Evolutionary conservation across 805 yeast genomes (phyloP), one percentile per base, ranked within the genome.

Genomic region (Candida yuanshanica): DNA sequence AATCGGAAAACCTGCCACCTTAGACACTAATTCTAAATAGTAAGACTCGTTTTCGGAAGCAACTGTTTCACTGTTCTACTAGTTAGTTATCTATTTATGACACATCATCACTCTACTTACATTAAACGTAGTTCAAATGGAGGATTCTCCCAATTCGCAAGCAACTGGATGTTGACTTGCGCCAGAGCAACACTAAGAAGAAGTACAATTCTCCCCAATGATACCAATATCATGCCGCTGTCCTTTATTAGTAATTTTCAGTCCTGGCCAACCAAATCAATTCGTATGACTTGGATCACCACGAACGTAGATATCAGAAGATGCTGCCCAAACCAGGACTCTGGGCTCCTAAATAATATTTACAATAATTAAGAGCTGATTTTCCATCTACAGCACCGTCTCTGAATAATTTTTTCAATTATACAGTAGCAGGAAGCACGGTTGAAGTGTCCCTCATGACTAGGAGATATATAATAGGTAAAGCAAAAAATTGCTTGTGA

Each of bases 101-200:
- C 10, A 6, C 16, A 16, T n/a, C 6, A 12, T 6, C 26, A 5
- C 18, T 2, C 17, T 7, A 55, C 60, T 42, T 35, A 55, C 60
- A 56, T 35, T 32, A 56, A 40, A 14, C 52, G 49, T 14, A 56
- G 43, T 35, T 44, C 49, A 36, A 55, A 56, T 1, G 61, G 60
- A 4, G 57, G 55, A n/a, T 43, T 49, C 18, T 50, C 56, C 60
- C 60, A 56, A 32, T 50, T 56, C 2, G 60, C 59, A 5, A 42
- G 41, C 20, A 55, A 36, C 32, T 45, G 55, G 7, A 55, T 38
- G 20, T 47, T 42, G 23, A 56, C 44, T 36, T 53, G 58, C 1
- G 48, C 47, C 7, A 25, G 12, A 1, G 17, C 29, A 5, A 18
- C 14, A 1, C 35, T 14, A 2, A 26, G 12, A 7, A 46, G 26